Conservation (phyloP, 352 stramenopile genomes). For the Globisporangium emineosum region DNA sequence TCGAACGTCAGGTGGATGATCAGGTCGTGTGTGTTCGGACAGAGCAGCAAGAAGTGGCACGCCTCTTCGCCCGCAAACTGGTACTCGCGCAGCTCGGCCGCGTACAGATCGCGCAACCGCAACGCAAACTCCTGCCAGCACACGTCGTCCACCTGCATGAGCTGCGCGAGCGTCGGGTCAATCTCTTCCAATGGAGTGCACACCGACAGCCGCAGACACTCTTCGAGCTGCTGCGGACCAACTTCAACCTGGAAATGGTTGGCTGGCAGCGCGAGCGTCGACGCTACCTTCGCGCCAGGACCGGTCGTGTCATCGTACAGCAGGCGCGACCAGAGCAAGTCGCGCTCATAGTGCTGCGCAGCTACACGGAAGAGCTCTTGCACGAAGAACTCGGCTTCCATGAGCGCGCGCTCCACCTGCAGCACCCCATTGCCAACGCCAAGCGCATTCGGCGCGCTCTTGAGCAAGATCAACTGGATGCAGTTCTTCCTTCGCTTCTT, state of each 20-base stretch:
- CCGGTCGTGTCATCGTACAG: constrained; percentile 65
- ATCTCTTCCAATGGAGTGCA: constrained; percentile 76
- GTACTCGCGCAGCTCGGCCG: constrained; percentile 80
- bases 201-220: constrained; percentile 77
- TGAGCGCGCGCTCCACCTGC: constrained; percentile 56
- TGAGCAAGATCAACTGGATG: constrained; percentile 69
- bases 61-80: constrained; percentile 74
- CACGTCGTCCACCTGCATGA: constrained; percentile 63
- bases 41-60: constrained; percentile 79
- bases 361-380: constrained; percentile 78
- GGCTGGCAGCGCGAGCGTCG: constrained; percentile 42
- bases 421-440: constrained; percentile 53
- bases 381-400: constrained; percentile 74
- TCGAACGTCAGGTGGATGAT: constrained; percentile 86
- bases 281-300: constrained; percentile 46
- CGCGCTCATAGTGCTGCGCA: constrained; percentile 78
- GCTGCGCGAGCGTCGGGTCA: constrained; percentile 67
- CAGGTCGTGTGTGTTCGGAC: constrained; percentile 76
- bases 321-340: constrained; percentile 82
- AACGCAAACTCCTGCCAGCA: constrained; percentile 78
- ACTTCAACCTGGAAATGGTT: constrained; percentile 74
- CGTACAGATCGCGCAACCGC: constrained; percentile 73
- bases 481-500: constrained; percentile 61
- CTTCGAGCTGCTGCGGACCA: constrained; percentile 76
- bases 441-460: constrained; percentile 31